Conservation (phyloP, 768 basidiomycete genomes). For the Panus rudis region DNA sequence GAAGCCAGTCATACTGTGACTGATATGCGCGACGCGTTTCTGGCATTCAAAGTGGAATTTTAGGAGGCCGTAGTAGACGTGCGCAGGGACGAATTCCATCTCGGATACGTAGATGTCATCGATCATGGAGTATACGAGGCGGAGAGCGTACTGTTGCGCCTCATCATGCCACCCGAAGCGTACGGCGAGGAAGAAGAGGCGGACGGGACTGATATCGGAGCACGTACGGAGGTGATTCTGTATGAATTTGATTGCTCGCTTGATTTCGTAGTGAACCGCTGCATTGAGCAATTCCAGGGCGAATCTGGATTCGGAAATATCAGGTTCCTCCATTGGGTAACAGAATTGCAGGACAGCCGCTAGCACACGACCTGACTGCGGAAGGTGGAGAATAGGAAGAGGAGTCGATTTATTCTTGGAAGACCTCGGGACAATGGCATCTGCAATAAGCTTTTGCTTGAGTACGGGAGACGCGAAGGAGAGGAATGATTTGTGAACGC, state of each 20-base stretch:
- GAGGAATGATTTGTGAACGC: conserved; percentile 10
- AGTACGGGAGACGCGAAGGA: conserved; percentile 11
- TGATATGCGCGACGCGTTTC: background rate
- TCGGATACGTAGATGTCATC: conserved; percentile 6
- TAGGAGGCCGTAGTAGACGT: conserved; percentile 4
- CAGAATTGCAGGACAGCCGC: conserved; percentile 3
- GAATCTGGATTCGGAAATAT: background rate
- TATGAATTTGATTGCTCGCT: background rate
- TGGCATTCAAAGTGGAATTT: conserved; percentile 4
- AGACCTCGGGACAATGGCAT: background rate
- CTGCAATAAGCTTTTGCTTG: background rate
- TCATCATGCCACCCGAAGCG: conserved; percentile 2
- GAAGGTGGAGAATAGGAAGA: conserved; percentile 1
- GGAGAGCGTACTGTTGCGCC: conserved; percentile 1
- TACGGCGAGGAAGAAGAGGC: conserved; percentile 6
- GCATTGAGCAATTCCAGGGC: background rate
- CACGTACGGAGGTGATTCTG: background rate
- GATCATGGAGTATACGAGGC: background rate
- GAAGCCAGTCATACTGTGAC: background rate
- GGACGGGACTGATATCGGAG: background rate
- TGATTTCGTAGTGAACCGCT: background rate
- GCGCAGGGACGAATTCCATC: conserved; percentile 8
- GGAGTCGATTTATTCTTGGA: too few relatives aligned
- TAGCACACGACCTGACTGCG: conserved; percentile 6
- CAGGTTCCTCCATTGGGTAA: conserved; percentile 5